Evolutionary conservation across 202 grass and related monocot species (phyloP).

Genomic region (Elaeis oleifera): DNA sequence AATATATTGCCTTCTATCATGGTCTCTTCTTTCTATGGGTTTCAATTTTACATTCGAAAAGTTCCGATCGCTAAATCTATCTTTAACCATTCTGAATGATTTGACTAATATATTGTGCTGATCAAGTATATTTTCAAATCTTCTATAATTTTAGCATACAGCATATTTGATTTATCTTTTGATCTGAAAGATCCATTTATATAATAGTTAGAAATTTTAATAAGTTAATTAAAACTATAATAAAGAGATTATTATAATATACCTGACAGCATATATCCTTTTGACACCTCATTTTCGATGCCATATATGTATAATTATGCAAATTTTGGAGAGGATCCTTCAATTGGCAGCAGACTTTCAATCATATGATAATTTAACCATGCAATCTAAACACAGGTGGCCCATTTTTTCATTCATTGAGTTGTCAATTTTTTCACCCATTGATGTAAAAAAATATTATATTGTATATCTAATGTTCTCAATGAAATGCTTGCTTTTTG

Average conservation of each 20-base stretch:
- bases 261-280: too few species aligned
- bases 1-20: not conserved
- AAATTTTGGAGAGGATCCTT: not conserved
- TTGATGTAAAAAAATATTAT: too few species aligned
- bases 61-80: fast-evolving
- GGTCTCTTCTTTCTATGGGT: not conserved
- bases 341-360: not conserved
- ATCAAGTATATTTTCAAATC: not conserved
- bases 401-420: not conserved
- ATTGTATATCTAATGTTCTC: too few species aligned
- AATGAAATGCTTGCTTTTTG: too few species aligned
- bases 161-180: too few species aligned
- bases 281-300: not conserved
- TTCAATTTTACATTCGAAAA: not conserved
- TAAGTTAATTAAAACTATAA: too few species aligned
- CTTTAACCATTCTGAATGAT: not conserved
- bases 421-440: too few species aligned
- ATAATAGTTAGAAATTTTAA: too few species aligned
- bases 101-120: not conserved
- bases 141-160: too few species aligned
- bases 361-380: not conserved
- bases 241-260: too few species aligned
- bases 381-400: not conserved
- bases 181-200: too few species aligned
- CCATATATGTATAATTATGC: slow-evolving; percentile 1